Base-by-base conservation (phyloP, 345 rosid genomes). In the Citrus sp. region DNA sequence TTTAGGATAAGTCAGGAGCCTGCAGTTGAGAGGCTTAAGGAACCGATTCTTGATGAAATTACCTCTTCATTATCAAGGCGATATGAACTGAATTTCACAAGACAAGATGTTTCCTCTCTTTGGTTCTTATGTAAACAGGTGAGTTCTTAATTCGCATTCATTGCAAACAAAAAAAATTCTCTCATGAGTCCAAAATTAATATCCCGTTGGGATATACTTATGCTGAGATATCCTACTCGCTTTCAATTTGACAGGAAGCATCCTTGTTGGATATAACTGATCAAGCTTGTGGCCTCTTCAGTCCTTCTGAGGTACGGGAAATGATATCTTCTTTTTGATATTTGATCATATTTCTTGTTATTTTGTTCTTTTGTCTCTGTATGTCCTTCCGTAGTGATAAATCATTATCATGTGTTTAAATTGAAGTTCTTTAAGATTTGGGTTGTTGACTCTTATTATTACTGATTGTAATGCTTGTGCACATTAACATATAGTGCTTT, bases 51-150 rank as follows among this genome's bases (percentile, higher is more conserved):
- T 56, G 88, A 93, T 77, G 89, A 93, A 82, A 94, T 97, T 74
- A 89, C 92, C 1, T 72, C 86, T 78, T 85, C 99, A 38, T 70
- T 96, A 66, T 84, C 81, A 28, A 89, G 79, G 81, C 94, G 90
- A 59, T 84, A 83, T 79, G 89, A 73, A 80, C 81, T 94, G 73
- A 87, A 82, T 70, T 90, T 96, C 80, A 92, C 94, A 0, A 90
- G 89, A 84, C 86, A 94, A 74, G 98, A 92, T 75, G 79, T 87
- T 40, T 82, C 98, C 62, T 92, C 97, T 83, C 92, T 96, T 51
- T 96, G 99, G 97, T 92, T 94, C 87, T 84, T 96, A 46, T 96
- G 98, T 83, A 92, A 94, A 85, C 97, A 94, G 97, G 99, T 90
- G 70, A 61, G 28, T 62, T 60, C 25, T 58, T 78, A 63, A 72